Base-by-base conservation (phyloP, 208 protist genomes). In the Acanthamoeba sp. region DNA sequence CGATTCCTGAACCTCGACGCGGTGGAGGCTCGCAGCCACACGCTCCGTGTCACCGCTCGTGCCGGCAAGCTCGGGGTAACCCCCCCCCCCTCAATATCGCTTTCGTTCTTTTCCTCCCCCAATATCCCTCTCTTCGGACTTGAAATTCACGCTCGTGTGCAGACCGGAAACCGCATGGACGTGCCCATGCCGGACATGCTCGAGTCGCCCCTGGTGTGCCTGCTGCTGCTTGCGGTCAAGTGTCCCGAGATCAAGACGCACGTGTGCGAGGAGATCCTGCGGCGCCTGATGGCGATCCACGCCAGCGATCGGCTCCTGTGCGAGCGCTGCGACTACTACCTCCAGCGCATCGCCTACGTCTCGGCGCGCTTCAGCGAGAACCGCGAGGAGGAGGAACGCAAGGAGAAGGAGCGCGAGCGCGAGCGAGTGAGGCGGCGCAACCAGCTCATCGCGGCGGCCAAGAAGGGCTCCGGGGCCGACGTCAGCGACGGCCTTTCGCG, bases 1-100 rank as follows among this genome's bases (percentile, higher is more conserved):
- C 84, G 84, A 9, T 90, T 90, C 57, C 57, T 90, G n/a, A 62
- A 90, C 20, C 27, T 90, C 34, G 84, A 90, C 84, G 84, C 84
- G 16, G 48, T 62, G 14, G 84, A 90, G 29, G 42, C 84, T 7
- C 84, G 84, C n/a, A 90, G 84, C 32, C 55, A 90, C 16, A 90
- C 84, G 4, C 84, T 90, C 52, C 48, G 84, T 9, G 84, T 90
- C 32, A 40, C 84, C n/a, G 42, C 84, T 29, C 48, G 57, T 24
- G 48, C 84, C 14, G 84, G 84, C 48, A 90, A 69, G 34, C 52
- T 90, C 36, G 84, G 84, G 22, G 84, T 90, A 14, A 14, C 48
- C 3, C 27, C 22, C 24, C 40, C 4, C 20, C n/a, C 34, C n/a
- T n/a, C n/a, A n/a, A n/a, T n/a, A 34, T 84, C n/a, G 6, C n/a